Evolutionary conservation across 148 eudicot species (phyloP).

Genomic region (Diospyros kaki): DNA sequence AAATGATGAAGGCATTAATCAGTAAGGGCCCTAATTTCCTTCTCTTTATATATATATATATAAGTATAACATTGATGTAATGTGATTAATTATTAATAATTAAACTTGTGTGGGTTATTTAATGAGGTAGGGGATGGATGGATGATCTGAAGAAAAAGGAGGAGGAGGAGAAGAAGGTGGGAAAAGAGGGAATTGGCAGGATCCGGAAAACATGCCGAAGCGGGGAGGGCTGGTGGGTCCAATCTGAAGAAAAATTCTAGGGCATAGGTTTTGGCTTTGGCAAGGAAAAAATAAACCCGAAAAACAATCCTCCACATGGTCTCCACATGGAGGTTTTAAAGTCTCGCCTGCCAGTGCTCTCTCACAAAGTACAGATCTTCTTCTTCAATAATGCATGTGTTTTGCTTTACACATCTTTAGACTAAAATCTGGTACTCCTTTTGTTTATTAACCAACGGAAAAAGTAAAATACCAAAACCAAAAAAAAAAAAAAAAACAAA

Average conservation of each 20-base stretch:
- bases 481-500: too few species aligned
- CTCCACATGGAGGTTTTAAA: slow-evolving; percentile 26
- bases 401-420: background rate
- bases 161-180: background rate
- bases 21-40: too few species aligned
- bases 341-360: slow-evolving; percentile 14
- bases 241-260: slow-evolving; percentile 10
- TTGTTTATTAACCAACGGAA: background rate
- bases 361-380: slow-evolving; percentile 12
- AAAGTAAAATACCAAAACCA: background rate
- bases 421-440: background rate
- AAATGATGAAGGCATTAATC: too few species aligned
- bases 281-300: background rate
- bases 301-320: slow-evolving; percentile 19
- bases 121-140: too few species aligned
- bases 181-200: slow-evolving; percentile 25
- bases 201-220: slow-evolving; percentile 37
- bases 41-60: too few species aligned
- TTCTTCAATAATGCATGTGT: slow-evolving; percentile 2
- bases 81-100: too few species aligned
- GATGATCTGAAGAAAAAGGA: too few species aligned
- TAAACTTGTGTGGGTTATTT: too few species aligned
- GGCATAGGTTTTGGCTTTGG: background rate
- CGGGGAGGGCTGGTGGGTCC: slow-evolving; percentile 17
- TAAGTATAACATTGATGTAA: background rate